A percentile compares a stretch with the other conserved stretches of the same genome.
Conservation (phyloP, 2,329 filamentous ascomycete species). For the Cladosporium austrohemisphaericum region DNA sequence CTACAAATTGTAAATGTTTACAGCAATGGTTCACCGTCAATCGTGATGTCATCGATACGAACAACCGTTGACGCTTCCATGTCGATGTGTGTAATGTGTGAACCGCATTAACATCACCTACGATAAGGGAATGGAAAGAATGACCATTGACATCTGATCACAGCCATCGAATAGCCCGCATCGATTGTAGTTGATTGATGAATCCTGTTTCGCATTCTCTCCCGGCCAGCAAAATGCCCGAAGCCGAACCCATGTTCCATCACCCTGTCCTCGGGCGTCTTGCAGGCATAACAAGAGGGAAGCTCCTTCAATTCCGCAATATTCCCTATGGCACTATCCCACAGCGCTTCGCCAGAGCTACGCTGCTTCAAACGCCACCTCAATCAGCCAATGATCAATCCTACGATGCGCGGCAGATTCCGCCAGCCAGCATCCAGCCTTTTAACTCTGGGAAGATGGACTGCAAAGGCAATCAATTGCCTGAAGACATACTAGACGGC, state of each 20-base stretch:
- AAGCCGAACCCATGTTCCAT: neutral
- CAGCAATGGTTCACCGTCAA: no score
- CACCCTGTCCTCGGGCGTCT: neutral
- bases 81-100: no score
- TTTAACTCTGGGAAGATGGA: neutral
- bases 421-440: constrained; percentile 7
- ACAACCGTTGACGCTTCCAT: no score
- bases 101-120: no score
- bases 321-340: neutral
- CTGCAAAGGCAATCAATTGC: constrained; percentile 7
- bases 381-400: neutral
- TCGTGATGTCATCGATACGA: neutral
- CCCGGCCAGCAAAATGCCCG: neutral
- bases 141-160: no score
- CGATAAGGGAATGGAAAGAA: no score
- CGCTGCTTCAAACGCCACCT: neutral
- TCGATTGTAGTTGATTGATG: no score
- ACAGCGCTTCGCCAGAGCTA: constrained; percentile 2
- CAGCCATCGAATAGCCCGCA: no score
- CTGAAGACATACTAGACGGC: neutral
- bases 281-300: neutral
- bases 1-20: no score
- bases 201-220: no score
- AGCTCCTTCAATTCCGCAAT: neutral
- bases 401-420: neutral